Conservation (phyloP, 106 monocot genomes). For the Apostasia shenzhenica region DNA sequence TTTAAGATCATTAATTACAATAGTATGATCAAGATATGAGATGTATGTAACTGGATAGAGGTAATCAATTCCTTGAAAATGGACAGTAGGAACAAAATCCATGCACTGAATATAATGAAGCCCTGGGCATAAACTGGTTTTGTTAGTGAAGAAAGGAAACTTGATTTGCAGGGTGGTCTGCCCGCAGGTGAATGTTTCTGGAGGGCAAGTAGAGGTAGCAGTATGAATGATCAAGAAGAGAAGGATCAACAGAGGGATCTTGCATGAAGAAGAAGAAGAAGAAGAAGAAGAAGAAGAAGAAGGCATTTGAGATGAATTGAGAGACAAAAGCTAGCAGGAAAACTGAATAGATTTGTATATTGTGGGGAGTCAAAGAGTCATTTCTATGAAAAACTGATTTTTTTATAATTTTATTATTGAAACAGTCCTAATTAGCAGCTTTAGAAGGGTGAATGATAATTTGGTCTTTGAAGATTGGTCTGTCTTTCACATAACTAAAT, state of each 20-base stretch:
- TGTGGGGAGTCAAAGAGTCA: too few species aligned
- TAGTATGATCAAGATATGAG: neutral
- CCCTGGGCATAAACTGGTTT: neutral
- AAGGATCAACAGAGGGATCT: neutral
- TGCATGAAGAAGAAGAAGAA: too few species aligned
- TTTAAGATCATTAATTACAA: constrained; percentile 12
- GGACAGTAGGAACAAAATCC: constrained; percentile 5
- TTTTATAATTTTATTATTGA: too few species aligned
- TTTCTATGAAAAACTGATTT: too few species aligned
- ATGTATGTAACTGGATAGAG: constrained; percentile 10
- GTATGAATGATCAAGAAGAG: neutral
- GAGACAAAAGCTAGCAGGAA: too few species aligned
- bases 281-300: too few species aligned
- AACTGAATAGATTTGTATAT: too few species aligned
- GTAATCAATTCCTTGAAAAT: constrained; percentile 1
- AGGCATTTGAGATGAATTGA: too few species aligned
- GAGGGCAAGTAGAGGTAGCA: neutral
- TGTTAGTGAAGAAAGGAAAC: constrained; percentile 6
- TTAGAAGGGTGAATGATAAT: too few species aligned
- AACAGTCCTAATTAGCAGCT: too few species aligned
- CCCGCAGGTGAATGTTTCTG: constrained; percentile 5
- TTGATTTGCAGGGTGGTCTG: neutral
- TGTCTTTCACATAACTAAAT: too few species aligned
- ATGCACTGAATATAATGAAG: constrained; percentile 13
- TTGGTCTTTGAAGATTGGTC: too few species aligned